Evolutionary conservation across 305 asterid genomes (phyloP), one percentile per base, ranked within the genome.

Genomic region (Plantago coronopus): DNA sequence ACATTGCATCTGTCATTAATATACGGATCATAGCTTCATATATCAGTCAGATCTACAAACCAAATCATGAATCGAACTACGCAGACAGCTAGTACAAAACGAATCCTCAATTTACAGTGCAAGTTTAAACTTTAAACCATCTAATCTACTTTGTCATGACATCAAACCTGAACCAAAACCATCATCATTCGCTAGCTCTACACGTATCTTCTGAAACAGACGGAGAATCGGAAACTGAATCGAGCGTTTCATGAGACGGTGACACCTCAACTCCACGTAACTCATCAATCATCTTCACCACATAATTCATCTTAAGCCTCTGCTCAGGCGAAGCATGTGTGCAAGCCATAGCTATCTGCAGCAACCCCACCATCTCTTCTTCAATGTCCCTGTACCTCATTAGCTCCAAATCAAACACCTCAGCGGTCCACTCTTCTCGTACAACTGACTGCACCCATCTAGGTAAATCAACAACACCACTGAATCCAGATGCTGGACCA

Each of bases 391-490:
- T 87, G 23, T 89, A 89, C 85, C 97, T 80, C 99, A 93, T 89
- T 21, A 93, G 86, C 83, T 89, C 99, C 90, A 89, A 69, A 74
- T 93, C 99, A 15, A 93, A 93, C 59, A 93, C 99, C 74, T 93
- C 99, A 1, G 99, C 95, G 0, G 99, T 93, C 99, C 99, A 93
- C 75, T 93, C 99, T 76, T 93, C 98, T n/a, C 98, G 79, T 74
- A 88, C 98, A 17, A 91, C 96, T 14, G 95, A 84, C 70, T 86
- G 98, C 50, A 91, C 99, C 99, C 99, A 93, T 80, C 97, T 81
- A 0, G 96, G 99, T 51, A 93, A 71, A 72, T 93, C 97, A 2
- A 91, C 48, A 1, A 73, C 78, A 43, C 89, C 95, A 1, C 81
- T 66, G 34, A 76, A 78, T 37, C 86, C 86, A 2, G 69, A 50